Conservation (phyloP, 306 rosid genomes). For the Trifolium fragiferum region DNA sequence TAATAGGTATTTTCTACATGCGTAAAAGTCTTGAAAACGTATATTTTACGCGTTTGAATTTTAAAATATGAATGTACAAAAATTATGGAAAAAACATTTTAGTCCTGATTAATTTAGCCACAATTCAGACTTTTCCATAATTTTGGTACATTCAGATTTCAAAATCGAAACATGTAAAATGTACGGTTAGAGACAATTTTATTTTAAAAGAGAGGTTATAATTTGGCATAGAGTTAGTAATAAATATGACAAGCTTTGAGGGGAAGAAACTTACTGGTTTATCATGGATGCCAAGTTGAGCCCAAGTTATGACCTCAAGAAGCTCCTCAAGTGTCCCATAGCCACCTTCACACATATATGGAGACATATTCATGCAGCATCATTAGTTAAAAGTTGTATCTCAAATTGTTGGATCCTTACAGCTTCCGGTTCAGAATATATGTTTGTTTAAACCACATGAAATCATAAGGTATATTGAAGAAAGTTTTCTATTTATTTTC, state of each 20-base stretch:
- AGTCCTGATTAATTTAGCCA: no score
- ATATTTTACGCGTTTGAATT: no score
- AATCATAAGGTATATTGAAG: not conserved
- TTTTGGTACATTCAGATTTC: no score
- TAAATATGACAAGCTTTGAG: not conserved
- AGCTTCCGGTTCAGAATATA: not conserved
- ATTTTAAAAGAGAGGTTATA: no score
- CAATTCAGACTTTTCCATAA: no score
- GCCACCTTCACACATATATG: conserved; percentile 63
- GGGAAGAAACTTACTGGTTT: conserved; percentile 66
- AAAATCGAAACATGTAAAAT: no score
- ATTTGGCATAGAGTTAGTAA: no score
- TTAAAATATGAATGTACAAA: no score
- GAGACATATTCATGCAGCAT: not conserved
- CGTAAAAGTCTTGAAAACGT: no score
- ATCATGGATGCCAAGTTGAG: conserved; percentile 96
- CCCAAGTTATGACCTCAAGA: conserved; percentile 97
- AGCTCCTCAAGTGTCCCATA: conserved; percentile 99
- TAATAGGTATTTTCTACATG: not conserved
- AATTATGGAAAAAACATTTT: no score
- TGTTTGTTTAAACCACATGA: not conserved
- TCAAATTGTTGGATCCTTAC: not conserved
- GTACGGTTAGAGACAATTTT: no score
- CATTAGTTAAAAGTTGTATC: not conserved
- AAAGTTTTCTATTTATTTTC: not conserved